Base-by-base conservation (phyloP, 192 early-diverging fungal species). In the Pilaira anomala region DNA sequence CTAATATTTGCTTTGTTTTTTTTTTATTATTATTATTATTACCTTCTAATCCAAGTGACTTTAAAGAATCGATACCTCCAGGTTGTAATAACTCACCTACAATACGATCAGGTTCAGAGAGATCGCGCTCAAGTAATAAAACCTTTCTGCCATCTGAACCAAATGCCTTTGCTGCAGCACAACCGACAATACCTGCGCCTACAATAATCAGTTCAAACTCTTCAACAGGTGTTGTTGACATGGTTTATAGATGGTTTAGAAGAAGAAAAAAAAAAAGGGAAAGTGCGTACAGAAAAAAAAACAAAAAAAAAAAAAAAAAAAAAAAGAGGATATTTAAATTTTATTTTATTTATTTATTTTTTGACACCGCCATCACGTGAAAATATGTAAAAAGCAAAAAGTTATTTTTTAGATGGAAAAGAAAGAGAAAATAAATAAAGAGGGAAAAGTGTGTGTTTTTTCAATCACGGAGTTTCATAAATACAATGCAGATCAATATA, bases 11-110 rank as follows among this genome's bases (percentile, higher is more conserved):
- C 50, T 7, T 2, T 50, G 2, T 42, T 45, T 45, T 45, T 50
- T 22, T 62, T 26, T 61, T 61, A 13, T 46, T 49, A 2, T 44
- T 44, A 7, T 61, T 24, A 11, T 16, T 49, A 5, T 52, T 82
- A 82, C 81, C 77, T 62, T 76, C 78, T 7, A 98, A 74, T 7
- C 93, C 94, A 7, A 98, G 78, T 48, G 78, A 60, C 49, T 84
- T 74, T 28, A 99, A 76, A 19, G 93, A 92, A 64, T 87, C 82
- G 53, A 92, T 83, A 54, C 97, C 97, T 8, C 94, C 89, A 14
- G 97, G 97, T 75, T 99, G 97, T 73, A 99, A 79, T 29, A 97
- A 76, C 74, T 99, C 97, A 28, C 97, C 97, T 21, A 99, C 97
- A 63, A 99, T 97, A 45, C 97, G 90, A 77, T 99, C 94, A 2